phyloP scores from a whole-genome alignment of 495 filamentous ascomycete species.

The Aspergillus diversus region DNA sequence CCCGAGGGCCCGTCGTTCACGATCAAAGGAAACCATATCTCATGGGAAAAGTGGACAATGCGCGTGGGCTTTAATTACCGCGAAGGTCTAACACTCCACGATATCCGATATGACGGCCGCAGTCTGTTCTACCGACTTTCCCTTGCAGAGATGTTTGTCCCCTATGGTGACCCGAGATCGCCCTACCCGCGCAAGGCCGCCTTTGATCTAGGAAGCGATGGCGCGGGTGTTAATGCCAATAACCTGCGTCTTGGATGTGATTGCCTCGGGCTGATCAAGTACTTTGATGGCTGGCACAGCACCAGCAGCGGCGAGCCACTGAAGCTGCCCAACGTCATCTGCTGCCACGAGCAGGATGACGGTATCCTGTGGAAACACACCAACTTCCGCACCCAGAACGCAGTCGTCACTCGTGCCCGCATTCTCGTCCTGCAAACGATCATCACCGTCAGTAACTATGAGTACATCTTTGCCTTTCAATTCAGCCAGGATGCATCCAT shows the following conservation, averaged over 20 bases:
- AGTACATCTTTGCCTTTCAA: conserved; percentile 83
- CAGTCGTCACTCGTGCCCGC: conserved; percentile 58
- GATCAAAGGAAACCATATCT: conserved; percentile 42
- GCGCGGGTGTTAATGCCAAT: conserved; percentile 68
- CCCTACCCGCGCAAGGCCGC: conserved; percentile 69
- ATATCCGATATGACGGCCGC: conserved; percentile 68
- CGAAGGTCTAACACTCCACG: conserved; percentile 65
- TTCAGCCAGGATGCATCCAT: conserved; percentile 83
- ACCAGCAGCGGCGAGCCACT: conserved; percentile 54
- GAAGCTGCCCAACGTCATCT: conserved; percentile 60
- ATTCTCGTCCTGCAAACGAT: conserved; percentile 71
- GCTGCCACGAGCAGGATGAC: conserved; percentile 68
- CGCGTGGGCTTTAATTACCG: conserved; percentile 66
- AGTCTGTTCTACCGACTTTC: conserved; percentile 71
- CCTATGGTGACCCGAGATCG: conserved; percentile 62
- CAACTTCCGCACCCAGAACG: conserved; percentile 64
- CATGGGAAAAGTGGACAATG: conserved; percentile 72
- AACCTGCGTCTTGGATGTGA: conserved; percentile 65
- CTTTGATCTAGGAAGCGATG: conserved; percentile 71
- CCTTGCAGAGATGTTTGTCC: conserved; percentile 78
- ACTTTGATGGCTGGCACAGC: conserved; percentile 61
- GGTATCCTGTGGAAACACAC: conserved; percentile 74
- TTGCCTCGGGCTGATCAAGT: conserved; percentile 67
- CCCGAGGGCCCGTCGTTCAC: conserved; percentile 77
- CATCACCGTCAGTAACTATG: conserved; percentile 81